Percentiles rank a stretch among this genome's conserved stretches.
Evolutionary conservation across 345 rosid species (phyloP).

Genomic region (Eucalyptus coolabah): DNA sequence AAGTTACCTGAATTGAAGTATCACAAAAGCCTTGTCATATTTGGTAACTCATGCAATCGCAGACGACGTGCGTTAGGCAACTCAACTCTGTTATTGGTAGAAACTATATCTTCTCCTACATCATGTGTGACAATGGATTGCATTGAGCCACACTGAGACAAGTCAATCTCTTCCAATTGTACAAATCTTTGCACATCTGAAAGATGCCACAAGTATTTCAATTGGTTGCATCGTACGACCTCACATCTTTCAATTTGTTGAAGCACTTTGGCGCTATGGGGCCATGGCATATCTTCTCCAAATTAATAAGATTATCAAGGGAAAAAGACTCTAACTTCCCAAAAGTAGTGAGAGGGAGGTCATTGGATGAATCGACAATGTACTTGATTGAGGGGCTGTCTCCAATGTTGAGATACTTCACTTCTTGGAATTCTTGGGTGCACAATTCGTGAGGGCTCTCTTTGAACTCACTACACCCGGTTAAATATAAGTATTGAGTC

Average conservation of each 20-base stretch:
- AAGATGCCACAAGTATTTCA: neutral
- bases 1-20: neutral
- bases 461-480: accelerated
- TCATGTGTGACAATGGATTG: neutral
- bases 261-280: accelerated
- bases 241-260: neutral
- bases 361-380: neutral
- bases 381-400: neutral
- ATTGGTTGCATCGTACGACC: accelerated
- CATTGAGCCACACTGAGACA: accelerated
- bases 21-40: neutral
- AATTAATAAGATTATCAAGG: accelerated
- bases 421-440: neutral
- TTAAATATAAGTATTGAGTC: neutral
- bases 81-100: neutral
- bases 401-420: neutral
- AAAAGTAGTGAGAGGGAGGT: neutral
- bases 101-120: neutral
- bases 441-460: neutral
- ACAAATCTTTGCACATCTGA: neutral
- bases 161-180: accelerated
- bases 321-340: neutral
- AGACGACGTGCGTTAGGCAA: accelerated
- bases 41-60: accelerated
- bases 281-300: neutral